A percentile compares a stretch with the other conserved stretches of the same genome.
Conservation (phyloP, 163 green algal species). For the Prototheca wickerhamii region DNA sequence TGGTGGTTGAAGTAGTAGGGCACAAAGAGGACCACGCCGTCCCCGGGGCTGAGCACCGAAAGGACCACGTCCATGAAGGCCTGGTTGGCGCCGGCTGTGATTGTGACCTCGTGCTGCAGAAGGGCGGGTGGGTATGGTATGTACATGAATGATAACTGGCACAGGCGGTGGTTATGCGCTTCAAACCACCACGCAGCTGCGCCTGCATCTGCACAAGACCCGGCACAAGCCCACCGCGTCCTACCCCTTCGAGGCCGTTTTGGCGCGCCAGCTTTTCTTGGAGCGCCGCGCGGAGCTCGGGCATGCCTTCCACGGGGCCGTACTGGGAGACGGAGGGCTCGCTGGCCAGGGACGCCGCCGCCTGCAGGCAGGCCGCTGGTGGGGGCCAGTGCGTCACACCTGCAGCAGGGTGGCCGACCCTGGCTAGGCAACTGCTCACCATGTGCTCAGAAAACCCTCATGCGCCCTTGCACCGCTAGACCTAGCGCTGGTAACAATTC, state of each 20-base stretch:
- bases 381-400: conserved; percentile 70
- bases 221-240: conserved; percentile 22
- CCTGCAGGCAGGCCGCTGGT: conserved; percentile 35
- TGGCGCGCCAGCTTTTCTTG: conserved; percentile 46
- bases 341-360: not conserved
- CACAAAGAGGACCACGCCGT: conserved; percentile 72
- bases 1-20: conserved; percentile 95
- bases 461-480: not conserved
- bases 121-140: not conserved
- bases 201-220: not conserved
- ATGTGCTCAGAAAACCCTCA: not conserved
- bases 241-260: conserved; percentile 47
- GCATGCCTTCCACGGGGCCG: conserved; percentile 52
- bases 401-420: not conserved
- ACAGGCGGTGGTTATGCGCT: not conserved
- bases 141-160: not conserved
- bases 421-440: not conserved
- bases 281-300: conserved; percentile 49
- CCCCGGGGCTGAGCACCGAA: conserved; percentile 55
- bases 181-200: not conserved
- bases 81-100: conserved; percentile 90
- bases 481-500: not conserved
- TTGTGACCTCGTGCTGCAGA: conserved; percentile 69
- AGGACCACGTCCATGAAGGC: conserved; percentile 86
- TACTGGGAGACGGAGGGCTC: conserved; percentile 33